phyloP scores from a whole-genome alignment of 2,329 filamentous ascomycete species.

The Pyrenochaeta sp. region DNA sequence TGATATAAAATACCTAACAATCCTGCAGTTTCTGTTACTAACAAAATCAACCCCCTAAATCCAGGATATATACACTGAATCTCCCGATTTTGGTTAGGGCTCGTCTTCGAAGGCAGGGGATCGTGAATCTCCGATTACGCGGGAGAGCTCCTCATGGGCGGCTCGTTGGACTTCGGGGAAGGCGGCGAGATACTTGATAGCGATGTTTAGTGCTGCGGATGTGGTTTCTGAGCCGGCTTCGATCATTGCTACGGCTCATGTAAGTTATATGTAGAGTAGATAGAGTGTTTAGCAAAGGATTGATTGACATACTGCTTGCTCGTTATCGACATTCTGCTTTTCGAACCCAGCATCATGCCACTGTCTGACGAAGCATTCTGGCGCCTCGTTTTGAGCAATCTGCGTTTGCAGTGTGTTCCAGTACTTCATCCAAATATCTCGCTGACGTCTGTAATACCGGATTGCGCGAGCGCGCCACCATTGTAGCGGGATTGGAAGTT shows the following conservation, averaged over 20 bases:
- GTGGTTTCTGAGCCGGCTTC: slow-evolving; percentile 46
- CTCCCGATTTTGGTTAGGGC: slow-evolving; percentile 43
- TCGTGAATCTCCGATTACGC: slow-evolving; percentile 11
- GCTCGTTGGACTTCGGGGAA: slow-evolving; percentile 11
- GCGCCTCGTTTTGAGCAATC: slow-evolving; percentile 13
- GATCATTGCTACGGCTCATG: slow-evolving; percentile 19
- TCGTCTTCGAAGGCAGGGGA: slow-evolving; percentile 10
- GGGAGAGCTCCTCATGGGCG: slow-evolving; percentile 16
- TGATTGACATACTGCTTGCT: slow-evolving; percentile 20
- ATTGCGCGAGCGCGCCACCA: slow-evolving; percentile 13
- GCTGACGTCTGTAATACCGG: slow-evolving; percentile 11
- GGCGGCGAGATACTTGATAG: slow-evolving; percentile 21
- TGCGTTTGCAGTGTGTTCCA: slow-evolving; percentile 19
- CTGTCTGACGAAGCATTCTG: slow-evolving; percentile 28
- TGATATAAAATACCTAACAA: too few species aligned
- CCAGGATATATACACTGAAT: slow-evolving; percentile 38
- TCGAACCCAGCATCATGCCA: slow-evolving; percentile 36
- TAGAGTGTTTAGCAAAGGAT: not conserved
- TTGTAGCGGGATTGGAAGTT: slow-evolving; percentile 18
- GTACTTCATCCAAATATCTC: slow-evolving; percentile 17
- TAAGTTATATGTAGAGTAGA: not conserved
- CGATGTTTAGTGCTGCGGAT: slow-evolving; percentile 31
- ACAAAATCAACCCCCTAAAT: too few species aligned
- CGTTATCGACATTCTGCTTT: slow-evolving; percentile 26
- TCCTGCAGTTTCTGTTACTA: too few species aligned